A percentile compares a stretch with the other conserved stretches of the same genome.
phyloP scores from a whole-genome alignment of 305 asterid species.

The Ilex paraguariensis region DNA sequence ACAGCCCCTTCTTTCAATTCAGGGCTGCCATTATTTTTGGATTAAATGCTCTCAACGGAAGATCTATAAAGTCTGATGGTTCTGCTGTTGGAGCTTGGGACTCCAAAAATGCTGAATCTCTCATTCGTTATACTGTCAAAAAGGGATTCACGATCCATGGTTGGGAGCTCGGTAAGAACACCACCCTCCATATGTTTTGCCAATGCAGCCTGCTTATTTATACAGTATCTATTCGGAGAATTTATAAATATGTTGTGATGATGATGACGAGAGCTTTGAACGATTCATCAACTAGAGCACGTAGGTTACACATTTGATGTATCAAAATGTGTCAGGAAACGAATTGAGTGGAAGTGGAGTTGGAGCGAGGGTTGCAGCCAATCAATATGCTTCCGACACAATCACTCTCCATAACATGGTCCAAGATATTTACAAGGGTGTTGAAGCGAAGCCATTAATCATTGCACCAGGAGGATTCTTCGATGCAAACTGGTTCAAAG shows the following conservation, averaged over 20 bases:
- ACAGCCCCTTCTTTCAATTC: constrained; percentile 8
- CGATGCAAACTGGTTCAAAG: constrained; percentile 36
- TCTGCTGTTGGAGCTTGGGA: constrained; percentile 61
- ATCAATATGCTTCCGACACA: constrained; percentile 40
- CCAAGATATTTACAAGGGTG: constrained; percentile 26
- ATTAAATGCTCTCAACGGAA: constrained; percentile 67
- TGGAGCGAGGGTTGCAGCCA: constrained; percentile 36
- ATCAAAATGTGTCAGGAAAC: constrained; percentile 22
- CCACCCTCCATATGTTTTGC: background rate
- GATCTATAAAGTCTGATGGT: constrained; percentile 21
- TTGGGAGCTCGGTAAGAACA: constrained; percentile 76
- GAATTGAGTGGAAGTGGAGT: constrained; percentile 45
- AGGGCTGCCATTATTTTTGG: constrained; percentile 75
- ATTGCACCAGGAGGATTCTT: constrained; percentile 49
- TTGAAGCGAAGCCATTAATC: constrained; percentile 26
- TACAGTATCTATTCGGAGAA: background rate
- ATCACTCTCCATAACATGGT: constrained; percentile 20
- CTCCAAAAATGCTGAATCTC: constrained; percentile 56
- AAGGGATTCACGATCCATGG: constrained; percentile 59
- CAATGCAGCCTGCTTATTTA: background rate
- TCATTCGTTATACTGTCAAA: constrained; percentile 52
- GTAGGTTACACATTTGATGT: too few species aligned
- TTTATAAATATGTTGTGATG: too few species aligned
- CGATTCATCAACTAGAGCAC: too few species aligned
- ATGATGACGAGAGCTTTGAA: too few species aligned